Base-by-base conservation (phyloP, 768 basidiomycete species). In the Macrolepiota albuminosa region DNA sequence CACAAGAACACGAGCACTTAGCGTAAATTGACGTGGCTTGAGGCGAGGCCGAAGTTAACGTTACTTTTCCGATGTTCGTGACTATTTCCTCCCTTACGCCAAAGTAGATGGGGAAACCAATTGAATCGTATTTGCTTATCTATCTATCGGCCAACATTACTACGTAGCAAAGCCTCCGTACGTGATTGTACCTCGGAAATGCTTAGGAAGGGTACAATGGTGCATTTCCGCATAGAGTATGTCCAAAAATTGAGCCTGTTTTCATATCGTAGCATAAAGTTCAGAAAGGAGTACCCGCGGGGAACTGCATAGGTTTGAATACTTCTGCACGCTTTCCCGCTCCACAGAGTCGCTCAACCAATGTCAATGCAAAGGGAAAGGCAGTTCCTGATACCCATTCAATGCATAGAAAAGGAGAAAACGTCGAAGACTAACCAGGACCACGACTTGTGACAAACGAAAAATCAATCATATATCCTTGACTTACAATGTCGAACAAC, bases 301-400 rank as follows among this genome's bases (percentile, higher is more conserved):
- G 89, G 65, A 93, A 93, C 13, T 86, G 75, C 89, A 92, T 91
- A 1, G 88, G 88, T 1, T 66, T 79, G 7, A 75, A 71, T 7
- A 92, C 81, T 63, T 89, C 83, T 21, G 77, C 77, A 6, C 87
- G 75, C 70, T 83, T 89, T 42, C 79, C 80, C 14, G 74, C 63
- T 4, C 91, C 91, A 61, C 84, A 85, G 2, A 93, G 77, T 21
- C 83, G 66, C 67, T 90, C 88, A 9, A 91, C 85, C 37, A 93
- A 71, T n/a, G 85, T 85, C 57, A 93, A 75, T 2, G 88, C 88
- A 63, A 93, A 93, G 2, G 85, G 84, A 67, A 93, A 93, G 0
- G 84, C 75, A 3, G 90, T 91, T 11, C 91, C 90, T 86, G 26
- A 43, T 33, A 36, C 16, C 33, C 21, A 16, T 56, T 51, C 48